Conservation (phyloP, 768 basidiomycete species). For the Pleurotus ostreatus region DNA sequence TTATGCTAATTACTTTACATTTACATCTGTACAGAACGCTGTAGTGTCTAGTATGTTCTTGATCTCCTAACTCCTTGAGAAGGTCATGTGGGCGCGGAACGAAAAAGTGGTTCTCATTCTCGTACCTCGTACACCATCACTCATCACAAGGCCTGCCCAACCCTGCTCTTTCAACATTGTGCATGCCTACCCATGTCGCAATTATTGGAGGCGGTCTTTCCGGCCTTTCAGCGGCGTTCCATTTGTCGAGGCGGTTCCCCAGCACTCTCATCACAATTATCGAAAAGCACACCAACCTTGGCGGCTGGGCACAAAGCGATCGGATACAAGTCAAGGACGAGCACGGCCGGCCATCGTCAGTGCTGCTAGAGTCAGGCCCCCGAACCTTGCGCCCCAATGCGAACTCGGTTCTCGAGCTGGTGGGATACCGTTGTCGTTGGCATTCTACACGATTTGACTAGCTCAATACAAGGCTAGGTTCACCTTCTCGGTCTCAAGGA, state of each 20-base stretch:
- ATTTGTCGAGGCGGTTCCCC: constrained; percentile 67
- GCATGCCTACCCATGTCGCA: constrained; percentile 41
- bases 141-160: no score
- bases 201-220: constrained; percentile 80
- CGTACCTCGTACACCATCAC: no score
- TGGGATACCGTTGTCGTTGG: constrained; percentile 29
- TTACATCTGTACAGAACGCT: no score
- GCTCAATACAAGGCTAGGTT: constrained; percentile 46
- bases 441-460: neutral
- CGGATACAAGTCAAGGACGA: constrained; percentile 36
- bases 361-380: constrained; percentile 84
- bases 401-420: constrained; percentile 73
- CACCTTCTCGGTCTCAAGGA: constrained; percentile 63
- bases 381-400: constrained; percentile 80
- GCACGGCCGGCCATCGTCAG: constrained; percentile 22
- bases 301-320: constrained; percentile 84
- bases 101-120: neutral
- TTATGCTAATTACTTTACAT: no score
- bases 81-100: no score
- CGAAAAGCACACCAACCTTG: constrained; percentile 60
- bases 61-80: no score
- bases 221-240: constrained; percentile 78
- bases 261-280: constrained; percentile 57
- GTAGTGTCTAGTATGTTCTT: no score
- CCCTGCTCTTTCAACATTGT: no score